Conservation (phyloP, 2,329 filamentous ascomycete genomes). For the Trichoderma harzianum region DNA sequence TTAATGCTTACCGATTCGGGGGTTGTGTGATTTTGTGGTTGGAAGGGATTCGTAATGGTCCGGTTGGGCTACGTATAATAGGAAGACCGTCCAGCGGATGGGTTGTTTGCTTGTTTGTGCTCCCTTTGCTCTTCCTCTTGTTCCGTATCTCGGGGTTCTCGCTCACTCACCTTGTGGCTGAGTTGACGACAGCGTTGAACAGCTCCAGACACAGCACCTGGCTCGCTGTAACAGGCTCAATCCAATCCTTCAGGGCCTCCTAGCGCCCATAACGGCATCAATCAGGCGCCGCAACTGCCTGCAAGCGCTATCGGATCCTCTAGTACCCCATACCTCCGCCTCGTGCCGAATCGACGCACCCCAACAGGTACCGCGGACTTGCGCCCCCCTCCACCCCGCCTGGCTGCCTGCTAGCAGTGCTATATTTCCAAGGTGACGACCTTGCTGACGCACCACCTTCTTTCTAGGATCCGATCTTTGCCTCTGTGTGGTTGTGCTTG, state of each 20-base stretch:
- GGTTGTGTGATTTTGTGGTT: not conserved
- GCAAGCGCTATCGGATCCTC: not conserved
- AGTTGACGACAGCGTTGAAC: not conserved
- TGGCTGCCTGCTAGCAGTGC: not conserved
- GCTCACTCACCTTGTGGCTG: not conserved
- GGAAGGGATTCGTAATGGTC: not conserved
- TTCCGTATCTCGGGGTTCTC: not conserved
- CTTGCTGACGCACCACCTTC: constrained; percentile 13
- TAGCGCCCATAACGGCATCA: not conserved
- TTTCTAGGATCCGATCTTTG: not conserved
- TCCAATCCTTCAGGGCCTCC: not conserved
- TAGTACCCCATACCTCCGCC: not conserved
- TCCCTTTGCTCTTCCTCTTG: not conserved
- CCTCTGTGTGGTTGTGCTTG: not conserved
- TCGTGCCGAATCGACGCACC: not conserved
- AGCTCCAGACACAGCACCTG: not conserved
- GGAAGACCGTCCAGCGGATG: not conserved
- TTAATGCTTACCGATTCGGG: not conserved
- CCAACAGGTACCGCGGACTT: not conserved
- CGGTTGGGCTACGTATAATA: not conserved
- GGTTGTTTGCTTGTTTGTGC: not conserved
- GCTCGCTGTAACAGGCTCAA: not conserved
- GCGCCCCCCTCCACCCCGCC: not conserved
- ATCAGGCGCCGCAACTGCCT: not conserved
- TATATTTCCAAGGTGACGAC: not conserved